Evolutionary conservation across 2,329 filamentous ascomycete species (phyloP).

Genomic region (Aspergillus transmontanensis): DNA sequence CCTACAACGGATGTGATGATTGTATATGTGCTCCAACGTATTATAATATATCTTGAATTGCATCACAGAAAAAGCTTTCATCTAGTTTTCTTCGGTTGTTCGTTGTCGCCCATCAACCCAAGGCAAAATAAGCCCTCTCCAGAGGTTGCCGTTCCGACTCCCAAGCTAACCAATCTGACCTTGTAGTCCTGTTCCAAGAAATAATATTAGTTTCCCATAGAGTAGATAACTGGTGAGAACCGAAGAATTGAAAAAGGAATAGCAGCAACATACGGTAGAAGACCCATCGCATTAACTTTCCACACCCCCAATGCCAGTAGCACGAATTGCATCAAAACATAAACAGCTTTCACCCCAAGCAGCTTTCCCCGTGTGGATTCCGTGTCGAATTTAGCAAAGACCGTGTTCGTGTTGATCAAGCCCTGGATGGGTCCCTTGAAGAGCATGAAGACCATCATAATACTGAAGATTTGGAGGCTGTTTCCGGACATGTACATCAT

Average conservation of each 20-base stretch:
- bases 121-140: constrained; percentile 66
- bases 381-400: constrained; percentile 90
- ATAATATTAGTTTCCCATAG: constrained; percentile 6
- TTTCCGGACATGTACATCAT: constrained; percentile 99
- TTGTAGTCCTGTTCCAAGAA: constrained; percentile 69
- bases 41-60: background rate
- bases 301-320: constrained; percentile 85
- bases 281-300: constrained; percentile 96
- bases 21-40: background rate
- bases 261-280: constrained; percentile 72
- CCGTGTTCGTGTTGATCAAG: constrained; percentile 76
- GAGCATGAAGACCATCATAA: constrained; percentile 99
- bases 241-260: background rate
- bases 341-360: constrained; percentile 81
- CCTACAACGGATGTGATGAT: background rate
- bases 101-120: constrained; percentile 38
- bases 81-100: constrained; percentile 6
- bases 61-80: background rate
- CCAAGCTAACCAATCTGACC: constrained; percentile 98
- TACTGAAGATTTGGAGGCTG: constrained; percentile 96
- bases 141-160: constrained; percentile 72
- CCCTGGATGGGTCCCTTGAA: constrained; percentile 96
- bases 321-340: constrained; percentile 82
- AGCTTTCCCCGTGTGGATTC: constrained; percentile 73
- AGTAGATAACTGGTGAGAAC: background rate